Conservation (phyloP, 2,329 filamentous ascomycete species). For the Geoglossum cookeanum region DNA sequence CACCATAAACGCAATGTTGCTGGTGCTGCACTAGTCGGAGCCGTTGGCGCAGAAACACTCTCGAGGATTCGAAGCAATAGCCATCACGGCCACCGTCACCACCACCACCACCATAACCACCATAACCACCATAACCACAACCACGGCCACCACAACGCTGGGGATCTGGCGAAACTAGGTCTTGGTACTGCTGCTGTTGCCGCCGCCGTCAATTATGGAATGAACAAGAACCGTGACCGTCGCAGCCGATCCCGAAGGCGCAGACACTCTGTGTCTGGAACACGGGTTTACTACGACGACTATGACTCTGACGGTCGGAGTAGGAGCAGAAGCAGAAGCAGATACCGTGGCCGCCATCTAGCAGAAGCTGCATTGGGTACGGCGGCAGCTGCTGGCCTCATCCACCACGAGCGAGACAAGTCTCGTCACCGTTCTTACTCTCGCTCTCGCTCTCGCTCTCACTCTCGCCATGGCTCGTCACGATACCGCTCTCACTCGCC, state of each 20-base stretch:
- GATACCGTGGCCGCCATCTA: constrained; percentile 28
- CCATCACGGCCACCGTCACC: constrained; percentile 9
- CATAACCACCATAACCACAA: constrained; percentile 16
- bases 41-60: constrained; percentile 39
- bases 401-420: constrained; percentile 36
- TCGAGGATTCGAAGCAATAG: constrained; percentile 29
- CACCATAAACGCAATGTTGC: constrained; percentile 32
- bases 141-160: constrained; percentile 22
- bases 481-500: constrained; percentile 33
- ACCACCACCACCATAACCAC: constrained; percentile 19
- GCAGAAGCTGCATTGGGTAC: constrained; percentile 42
- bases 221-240: constrained; percentile 30
- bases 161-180: constrained; percentile 32
- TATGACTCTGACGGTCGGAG: constrained; percentile 17
- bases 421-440: constrained; percentile 33
- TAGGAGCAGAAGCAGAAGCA: constrained; percentile 8
- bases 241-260: constrained; percentile 27
- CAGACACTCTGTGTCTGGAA: constrained; percentile 16
- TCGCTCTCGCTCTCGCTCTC: constrained; percentile 27
- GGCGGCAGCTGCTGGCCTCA: constrained; percentile 41
- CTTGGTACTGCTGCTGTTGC: constrained; percentile 39
- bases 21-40: constrained; percentile 41
- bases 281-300: constrained; percentile 15
- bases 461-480: constrained; percentile 32
- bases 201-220: constrained; percentile 36